Percentiles rank a stretch among this genome's conserved stretches.
phyloP scores from a whole-genome alignment of 257 asterid genomes.

The Lavandula angustifolia region DNA sequence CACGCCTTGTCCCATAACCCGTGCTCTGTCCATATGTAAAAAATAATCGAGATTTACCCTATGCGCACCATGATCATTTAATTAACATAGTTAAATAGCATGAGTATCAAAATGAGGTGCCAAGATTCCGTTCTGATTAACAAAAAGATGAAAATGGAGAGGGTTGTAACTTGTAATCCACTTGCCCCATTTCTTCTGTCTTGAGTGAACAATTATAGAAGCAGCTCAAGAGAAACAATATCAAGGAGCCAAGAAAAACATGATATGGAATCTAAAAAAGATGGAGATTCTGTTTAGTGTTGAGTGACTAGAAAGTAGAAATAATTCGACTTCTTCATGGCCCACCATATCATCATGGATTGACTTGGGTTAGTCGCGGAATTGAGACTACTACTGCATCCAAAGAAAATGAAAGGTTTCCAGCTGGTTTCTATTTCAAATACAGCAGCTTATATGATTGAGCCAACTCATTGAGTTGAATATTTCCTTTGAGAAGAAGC shows the following conservation, averaged over 20 bases:
- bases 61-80: background rate
- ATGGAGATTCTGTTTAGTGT: conserved; percentile 51
- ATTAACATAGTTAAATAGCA: background rate
- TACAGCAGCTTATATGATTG: conserved; percentile 17
- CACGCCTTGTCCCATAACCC: conserved; percentile 29
- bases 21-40: background rate
- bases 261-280: conserved; percentile 20
- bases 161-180: too few species aligned
- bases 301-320: conserved; percentile 55
- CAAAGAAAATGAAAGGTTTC: background rate
- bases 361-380: conserved; percentile 15
- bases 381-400: conserved; percentile 2
- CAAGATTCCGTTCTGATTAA: conserved; percentile 3
- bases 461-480: conserved; percentile 19
- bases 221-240: conserved; percentile 32
- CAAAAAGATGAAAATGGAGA: conserved; percentile 19
- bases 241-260: conserved; percentile 21
- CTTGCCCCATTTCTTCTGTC: too few species aligned
- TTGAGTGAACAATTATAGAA: too few species aligned
- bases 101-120: too few species aligned
- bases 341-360: conserved; percentile 31
- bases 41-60: background rate
- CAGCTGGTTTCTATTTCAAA: conserved; percentile 29
- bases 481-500: conserved; percentile 28
- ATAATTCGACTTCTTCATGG: conserved; percentile 42